Evolutionary conservation across 75 land plant genomes (phyloP).

Genomic region (Sequoiadendron giganteum): DNA sequence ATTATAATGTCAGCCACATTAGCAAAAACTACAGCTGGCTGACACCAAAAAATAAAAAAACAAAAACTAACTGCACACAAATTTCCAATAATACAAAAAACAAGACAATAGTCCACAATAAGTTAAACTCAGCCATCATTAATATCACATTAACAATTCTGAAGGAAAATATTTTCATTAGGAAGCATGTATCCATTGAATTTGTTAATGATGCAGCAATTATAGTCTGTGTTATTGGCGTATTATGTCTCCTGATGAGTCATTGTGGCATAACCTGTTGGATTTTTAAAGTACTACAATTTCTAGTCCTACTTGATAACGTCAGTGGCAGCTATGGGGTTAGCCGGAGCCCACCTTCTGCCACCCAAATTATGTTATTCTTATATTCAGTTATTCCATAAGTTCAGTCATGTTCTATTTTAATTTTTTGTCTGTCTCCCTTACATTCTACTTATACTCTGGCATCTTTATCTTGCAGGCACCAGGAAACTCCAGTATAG

Average conservation of each 20-base stretch:
- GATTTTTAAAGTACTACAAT: too few species aligned
- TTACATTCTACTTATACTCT: background rate
- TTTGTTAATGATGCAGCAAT: background rate
- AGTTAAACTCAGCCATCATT: too few species aligned
- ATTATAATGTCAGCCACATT: too few species aligned
- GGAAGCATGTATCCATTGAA: background rate
- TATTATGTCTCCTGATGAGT: background rate
- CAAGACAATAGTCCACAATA: too few species aligned
- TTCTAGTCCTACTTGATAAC: background rate
- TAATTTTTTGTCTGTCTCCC: background rate
- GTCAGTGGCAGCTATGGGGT: background rate
- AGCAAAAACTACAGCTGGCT: too few species aligned
- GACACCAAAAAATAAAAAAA: too few species aligned
- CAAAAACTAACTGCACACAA: too few species aligned
- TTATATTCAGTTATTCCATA: background rate
- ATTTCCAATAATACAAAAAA: too few species aligned
- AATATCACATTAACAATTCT: background rate
- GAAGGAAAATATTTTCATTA: too few species aligned
- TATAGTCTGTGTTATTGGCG: background rate
- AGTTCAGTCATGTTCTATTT: background rate
- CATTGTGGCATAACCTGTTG: background rate
- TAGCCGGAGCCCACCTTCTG: background rate
- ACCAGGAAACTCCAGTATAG: too few species aligned
- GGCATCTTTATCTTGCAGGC: background rate
- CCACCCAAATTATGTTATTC: background rate